phyloP scores from a whole-genome alignment of 2,329 filamentous ascomycete genomes.

The Hymenoscyphus albidus region DNA sequence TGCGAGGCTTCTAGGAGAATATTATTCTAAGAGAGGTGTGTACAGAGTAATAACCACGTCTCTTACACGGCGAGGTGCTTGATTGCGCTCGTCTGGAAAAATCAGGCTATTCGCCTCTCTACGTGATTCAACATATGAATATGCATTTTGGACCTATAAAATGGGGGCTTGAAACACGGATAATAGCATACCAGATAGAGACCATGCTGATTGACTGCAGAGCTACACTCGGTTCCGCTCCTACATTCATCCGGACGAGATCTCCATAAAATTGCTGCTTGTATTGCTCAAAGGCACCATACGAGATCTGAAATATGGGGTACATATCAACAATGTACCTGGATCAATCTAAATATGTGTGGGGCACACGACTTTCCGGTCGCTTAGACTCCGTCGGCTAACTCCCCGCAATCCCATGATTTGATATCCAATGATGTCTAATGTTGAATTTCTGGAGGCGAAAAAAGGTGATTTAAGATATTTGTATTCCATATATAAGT shows the following conservation, averaged over 20 bases:
- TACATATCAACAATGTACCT: slow-evolving; percentile 15
- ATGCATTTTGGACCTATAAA: background rate
- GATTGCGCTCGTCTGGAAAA: background rate
- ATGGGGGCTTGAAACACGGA: background rate
- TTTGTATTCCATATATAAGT: slow-evolving; percentile 26
- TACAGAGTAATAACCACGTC: too few relatives aligned
- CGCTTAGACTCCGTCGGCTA: slow-evolving; percentile 25
- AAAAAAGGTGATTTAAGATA: background rate
- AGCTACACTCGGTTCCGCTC: slow-evolving; percentile 11
- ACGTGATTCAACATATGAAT: background rate
- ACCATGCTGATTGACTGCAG: slow-evolving; percentile 15
- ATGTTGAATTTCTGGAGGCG: background rate
- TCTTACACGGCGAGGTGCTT: background rate
- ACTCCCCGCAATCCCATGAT: slow-evolving; percentile 31
- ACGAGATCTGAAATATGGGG: slow-evolving; percentile 19
- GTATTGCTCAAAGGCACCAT: slow-evolving; percentile 12
- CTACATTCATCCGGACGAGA: slow-evolving; percentile 21
- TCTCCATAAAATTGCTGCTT: slow-evolving; percentile 21
- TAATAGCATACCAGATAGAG: slow-evolving; percentile 15
- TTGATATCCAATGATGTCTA: slow-evolving; percentile 3
- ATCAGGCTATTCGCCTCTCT: background rate
- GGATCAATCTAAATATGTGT: slow-evolving; percentile 14
- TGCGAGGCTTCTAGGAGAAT: too few relatives aligned
- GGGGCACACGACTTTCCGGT: slow-evolving; percentile 20
- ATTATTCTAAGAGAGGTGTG: too few relatives aligned